phyloP scores from a whole-genome alignment of 2,329 filamentous ascomycete genomes.

The Plectosphaerella sp. region DNA sequence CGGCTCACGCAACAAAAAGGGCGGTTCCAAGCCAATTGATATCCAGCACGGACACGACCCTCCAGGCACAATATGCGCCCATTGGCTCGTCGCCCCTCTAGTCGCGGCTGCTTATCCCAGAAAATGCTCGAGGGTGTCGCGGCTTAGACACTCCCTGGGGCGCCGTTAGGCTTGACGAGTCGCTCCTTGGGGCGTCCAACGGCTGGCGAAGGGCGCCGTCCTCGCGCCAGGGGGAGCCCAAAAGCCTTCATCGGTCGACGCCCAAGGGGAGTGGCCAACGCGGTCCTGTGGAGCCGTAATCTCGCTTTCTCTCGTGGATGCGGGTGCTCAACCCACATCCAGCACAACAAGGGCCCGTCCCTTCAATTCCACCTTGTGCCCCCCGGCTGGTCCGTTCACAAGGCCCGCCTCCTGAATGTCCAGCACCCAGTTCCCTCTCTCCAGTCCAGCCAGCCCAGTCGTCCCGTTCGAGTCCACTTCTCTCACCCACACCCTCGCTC shows the following conservation, averaged over 20 bases:
- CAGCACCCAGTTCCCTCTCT: background rate
- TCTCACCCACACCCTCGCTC: background rate
- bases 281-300: background rate
- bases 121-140: background rate
- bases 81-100: background rate
- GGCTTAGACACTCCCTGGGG: background rate
- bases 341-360: background rate
- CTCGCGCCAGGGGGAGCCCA: too few relatives aligned
- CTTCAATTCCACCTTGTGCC: background rate
- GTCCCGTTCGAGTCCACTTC: background rate
- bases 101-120: background rate
- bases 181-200: background rate
- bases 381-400: background rate
- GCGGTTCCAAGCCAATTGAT: background rate
- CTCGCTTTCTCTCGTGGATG: background rate
- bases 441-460: background rate
- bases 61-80: background rate
- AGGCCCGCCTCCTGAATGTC: background rate
- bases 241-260: background rate
- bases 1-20: background rate
- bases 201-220: too few relatives aligned
- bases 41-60: background rate
- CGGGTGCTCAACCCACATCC: background rate
- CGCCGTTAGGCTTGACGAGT: background rate
- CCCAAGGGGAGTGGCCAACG: background rate